Percentiles rank a stretch among this genome's conserved stretches.
phyloP scores from a whole-genome alignment of 176 grass and related monocot species.

The Triticum urartu region DNA sequence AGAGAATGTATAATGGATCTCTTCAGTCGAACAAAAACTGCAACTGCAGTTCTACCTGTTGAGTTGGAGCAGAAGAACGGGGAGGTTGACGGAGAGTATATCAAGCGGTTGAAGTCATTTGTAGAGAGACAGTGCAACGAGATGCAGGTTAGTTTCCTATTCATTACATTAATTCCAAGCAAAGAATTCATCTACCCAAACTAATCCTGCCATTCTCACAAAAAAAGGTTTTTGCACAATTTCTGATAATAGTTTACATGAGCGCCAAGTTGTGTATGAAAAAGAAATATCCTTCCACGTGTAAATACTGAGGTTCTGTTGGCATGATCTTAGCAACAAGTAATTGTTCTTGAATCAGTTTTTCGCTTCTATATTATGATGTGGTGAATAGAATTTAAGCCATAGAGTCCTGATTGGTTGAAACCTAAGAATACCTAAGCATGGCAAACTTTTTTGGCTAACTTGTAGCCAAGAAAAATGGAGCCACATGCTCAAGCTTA shows the following conservation, averaged over 20 bases:
- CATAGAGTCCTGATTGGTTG: neutral
- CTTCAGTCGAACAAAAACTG: constrained; percentile 77
- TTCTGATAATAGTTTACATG: constrained; percentile 10
- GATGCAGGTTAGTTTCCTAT: constrained; percentile 74
- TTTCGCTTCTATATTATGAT: constrained; percentile 6
- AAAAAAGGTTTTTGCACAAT: neutral
- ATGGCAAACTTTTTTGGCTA: constrained; percentile 1
- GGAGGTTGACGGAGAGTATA: constrained; percentile 79
- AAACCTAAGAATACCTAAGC: neutral
- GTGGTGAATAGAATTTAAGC: neutral
- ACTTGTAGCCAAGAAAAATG: neutral
- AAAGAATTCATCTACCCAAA: constrained; percentile 8
- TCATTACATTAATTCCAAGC: neutral
- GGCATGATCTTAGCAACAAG: constrained; percentile 23
- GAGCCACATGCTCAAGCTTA: neutral
- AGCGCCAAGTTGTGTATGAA: constrained; percentile 32
- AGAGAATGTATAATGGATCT: constrained; percentile 83
- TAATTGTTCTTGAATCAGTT: constrained; percentile 15
- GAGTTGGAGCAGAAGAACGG: constrained; percentile 89
- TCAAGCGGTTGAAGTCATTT: constrained; percentile 82
- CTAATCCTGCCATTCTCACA: neutral
- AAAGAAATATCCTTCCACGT: constrained; percentile 42
- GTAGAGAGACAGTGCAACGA: constrained; percentile 96
- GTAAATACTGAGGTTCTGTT: constrained; percentile 43
- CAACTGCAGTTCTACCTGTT: constrained; percentile 68